Conservation (phyloP, 306 rosid species). For the Argentina anserina region DNA sequence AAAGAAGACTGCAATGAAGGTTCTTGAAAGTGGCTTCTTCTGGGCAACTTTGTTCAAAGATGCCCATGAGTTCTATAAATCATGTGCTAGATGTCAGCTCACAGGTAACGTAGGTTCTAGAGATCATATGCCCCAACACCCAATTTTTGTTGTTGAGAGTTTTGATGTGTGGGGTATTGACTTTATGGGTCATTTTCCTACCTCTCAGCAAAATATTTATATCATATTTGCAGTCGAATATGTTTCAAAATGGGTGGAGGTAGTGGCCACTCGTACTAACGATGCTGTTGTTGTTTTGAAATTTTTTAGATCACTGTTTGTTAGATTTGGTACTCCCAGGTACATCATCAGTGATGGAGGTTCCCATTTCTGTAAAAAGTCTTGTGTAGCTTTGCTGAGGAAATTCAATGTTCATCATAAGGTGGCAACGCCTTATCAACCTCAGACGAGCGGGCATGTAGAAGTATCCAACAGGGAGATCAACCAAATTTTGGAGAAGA, state of each 20-base stretch:
- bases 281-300: background rate
- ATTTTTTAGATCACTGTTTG: background rate
- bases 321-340: background rate
- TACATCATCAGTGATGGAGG: background rate
- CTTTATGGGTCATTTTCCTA: background rate
- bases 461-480: no score
- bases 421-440: no score
- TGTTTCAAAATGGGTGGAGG: background rate
- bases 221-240: background rate
- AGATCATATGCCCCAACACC: background rate
- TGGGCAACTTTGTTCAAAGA: background rate
- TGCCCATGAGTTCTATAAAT: background rate
- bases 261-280: background rate
- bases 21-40: background rate
- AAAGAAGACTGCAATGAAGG: background rate
- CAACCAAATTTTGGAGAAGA: no score
- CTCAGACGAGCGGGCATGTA: no score
- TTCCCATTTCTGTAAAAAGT: background rate
- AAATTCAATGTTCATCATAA: background rate
- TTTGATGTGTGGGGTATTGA: background rate
- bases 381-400: background rate
- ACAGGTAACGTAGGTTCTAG: background rate
- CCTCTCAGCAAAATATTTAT: background rate
- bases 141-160: background rate
- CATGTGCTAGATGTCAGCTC: background rate